Evolutionary conservation across 768 basidiomycete genomes (phyloP).

Genomic region (Cystobasidium tubakii): DNA sequence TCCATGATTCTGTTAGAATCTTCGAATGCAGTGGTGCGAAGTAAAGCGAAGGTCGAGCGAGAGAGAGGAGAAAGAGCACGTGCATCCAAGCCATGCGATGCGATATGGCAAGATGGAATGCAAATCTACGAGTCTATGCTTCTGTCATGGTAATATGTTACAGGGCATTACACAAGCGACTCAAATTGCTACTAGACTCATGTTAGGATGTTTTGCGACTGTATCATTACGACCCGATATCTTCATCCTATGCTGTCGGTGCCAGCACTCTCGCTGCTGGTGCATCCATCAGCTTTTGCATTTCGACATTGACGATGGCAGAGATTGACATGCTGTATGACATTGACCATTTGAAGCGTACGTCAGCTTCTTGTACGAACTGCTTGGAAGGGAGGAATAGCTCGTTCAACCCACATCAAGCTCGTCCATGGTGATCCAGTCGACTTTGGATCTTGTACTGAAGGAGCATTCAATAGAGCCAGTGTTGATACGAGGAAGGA

Average conservation of each 20-base stretch:
- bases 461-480: background rate
- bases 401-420: constrained; percentile 6
- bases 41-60: background rate
- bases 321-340: constrained; percentile 8
- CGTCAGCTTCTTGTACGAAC: background rate
- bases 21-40: background rate
- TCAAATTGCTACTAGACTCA: too few relatives aligned
- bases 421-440: constrained; percentile 21
- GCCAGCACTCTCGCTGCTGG: background rate
- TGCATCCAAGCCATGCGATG: too few relatives aligned
- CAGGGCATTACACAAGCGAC: too few relatives aligned
- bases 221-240: too few relatives aligned
- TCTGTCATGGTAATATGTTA: too few relatives aligned
- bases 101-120: too few relatives aligned
- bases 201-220: too few relatives aligned
- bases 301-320: constrained; percentile 4
- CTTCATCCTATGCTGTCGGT: background rate
- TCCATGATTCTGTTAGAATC: background rate
- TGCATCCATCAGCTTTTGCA: constrained; percentile 12
- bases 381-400: background rate
- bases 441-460: background rate
- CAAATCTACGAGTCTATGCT: too few relatives aligned
- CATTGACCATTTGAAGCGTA: background rate
- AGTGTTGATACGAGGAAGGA: constrained; percentile 3
- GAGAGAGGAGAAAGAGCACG: too few relatives aligned